Conservation (phyloP, 495 filamentous ascomycete species). For the Annulohypoxylon stygium region DNA sequence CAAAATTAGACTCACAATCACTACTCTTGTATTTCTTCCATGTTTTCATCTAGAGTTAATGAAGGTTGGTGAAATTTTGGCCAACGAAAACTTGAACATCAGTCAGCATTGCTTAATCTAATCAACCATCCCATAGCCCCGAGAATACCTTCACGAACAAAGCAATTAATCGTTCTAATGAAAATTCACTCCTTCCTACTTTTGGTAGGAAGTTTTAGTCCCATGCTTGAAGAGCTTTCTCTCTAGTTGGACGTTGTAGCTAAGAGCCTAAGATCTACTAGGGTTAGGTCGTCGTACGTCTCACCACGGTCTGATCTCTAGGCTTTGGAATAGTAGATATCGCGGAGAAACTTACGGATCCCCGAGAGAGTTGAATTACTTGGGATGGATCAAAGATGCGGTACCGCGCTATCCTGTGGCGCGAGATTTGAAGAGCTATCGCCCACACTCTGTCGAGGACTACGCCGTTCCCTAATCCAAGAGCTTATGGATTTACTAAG, state of each 20-base stretch:
- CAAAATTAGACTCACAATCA: too few species aligned
- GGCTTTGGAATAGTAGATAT: slow-evolving; percentile 16
- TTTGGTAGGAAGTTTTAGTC: too few species aligned
- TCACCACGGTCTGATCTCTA: slow-evolving; percentile 1
- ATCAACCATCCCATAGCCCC: too few species aligned
- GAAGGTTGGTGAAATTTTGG: too few species aligned
- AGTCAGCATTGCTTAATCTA: too few species aligned
- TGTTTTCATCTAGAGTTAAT: too few species aligned
- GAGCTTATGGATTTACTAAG: slow-evolving; percentile 24
- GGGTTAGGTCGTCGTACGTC: slow-evolving; percentile 16
- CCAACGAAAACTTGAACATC: too few species aligned
- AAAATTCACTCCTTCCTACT: too few species aligned
- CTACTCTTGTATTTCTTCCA: too few species aligned
- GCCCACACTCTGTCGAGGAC: slow-evolving; percentile 6
- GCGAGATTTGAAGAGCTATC: slow-evolving; percentile 17
- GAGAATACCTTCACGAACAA: too few species aligned
- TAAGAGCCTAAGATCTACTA: slow-evolving; percentile 13
- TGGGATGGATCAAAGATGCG: slow-evolving; percentile 9
- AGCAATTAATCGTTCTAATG: too few species aligned
- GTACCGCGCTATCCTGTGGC: slow-evolving; percentile 5
- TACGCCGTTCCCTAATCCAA: slow-evolving; percentile 26
- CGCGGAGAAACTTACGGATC: slow-evolving; percentile 26
- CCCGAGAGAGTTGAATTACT: slow-evolving; percentile 6
- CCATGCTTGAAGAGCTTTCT: too few species aligned
- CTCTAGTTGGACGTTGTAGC: slow-evolving; percentile 18